These are phyloP conservation scores for Pulveroboletus sp. DNA, from an alignment of 768 basidiomycete species.

Conservation along the genomic window DNA sequence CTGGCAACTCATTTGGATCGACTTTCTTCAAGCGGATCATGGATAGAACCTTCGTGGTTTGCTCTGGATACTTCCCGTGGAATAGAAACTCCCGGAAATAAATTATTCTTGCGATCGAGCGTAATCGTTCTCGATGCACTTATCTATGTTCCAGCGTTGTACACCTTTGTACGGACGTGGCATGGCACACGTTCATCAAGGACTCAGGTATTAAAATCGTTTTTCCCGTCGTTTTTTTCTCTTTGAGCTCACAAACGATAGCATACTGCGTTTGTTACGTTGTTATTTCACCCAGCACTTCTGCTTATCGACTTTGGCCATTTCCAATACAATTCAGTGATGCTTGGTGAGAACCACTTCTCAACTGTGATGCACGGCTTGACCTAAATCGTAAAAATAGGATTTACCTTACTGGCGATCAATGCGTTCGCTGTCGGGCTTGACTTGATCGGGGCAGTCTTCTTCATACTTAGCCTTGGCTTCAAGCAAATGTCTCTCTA, in stretches of 20 bases:
- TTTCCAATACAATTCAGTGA: slow-evolving; percentile 93
- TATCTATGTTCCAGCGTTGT: slow-evolving; percentile 71
- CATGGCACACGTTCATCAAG: slow-evolving; percentile 66
- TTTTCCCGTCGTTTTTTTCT: neutral
- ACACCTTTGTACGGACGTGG: slow-evolving; percentile 64
- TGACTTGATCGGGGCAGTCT: slow-evolving; percentile 73
- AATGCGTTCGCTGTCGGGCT: slow-evolving; percentile 63
- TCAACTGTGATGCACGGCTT: neutral
- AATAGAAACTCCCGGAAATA: slow-evolving; percentile 60
- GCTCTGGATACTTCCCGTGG: slow-evolving; percentile 67
- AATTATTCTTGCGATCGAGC: slow-evolving; percentile 75
- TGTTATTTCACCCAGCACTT: slow-evolving; percentile 81
- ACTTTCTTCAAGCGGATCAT: slow-evolving; percentile 40
- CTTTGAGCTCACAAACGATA: slow-evolving; percentile 1
- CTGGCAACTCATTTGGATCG: slow-evolving; percentile 2
- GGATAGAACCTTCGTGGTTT: slow-evolving; percentile 62
- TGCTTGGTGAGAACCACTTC: slow-evolving; percentile 60
- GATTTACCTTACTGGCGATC: slow-evolving; percentile 65
- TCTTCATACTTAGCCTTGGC: slow-evolving; percentile 78
- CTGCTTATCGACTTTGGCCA: slow-evolving; percentile 88
- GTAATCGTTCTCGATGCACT: slow-evolving; percentile 67
- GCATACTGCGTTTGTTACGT: slow-evolving; percentile 58
- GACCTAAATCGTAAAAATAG: slow-evolving; percentile 31
- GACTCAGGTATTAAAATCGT: slow-evolving; percentile 62
- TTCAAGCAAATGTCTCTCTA: slow-evolving; percentile 98